phyloP scores from a whole-genome alignment of 2,329 filamentous ascomycete species.

The Colletotrichum sp. region DNA sequence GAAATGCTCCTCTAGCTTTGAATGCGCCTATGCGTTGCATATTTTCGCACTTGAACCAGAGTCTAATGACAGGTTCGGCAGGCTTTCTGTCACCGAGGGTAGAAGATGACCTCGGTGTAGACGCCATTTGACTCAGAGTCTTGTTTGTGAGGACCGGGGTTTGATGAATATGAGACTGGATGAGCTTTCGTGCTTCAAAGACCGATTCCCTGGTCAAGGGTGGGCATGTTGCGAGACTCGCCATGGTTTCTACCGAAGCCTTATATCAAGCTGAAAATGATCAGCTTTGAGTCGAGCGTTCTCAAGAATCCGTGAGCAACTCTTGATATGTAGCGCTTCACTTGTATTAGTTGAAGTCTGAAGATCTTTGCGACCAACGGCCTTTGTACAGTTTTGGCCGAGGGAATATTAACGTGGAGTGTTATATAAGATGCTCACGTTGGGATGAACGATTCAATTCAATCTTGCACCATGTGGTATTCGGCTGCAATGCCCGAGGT shows the following conservation, averaged over 20 bases:
- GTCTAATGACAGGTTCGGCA: constrained; percentile 68
- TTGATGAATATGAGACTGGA: constrained; percentile 77
- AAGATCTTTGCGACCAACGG: background rate
- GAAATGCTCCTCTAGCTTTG: constrained; percentile 89
- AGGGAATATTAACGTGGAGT: background rate
- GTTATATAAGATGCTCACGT: background rate
- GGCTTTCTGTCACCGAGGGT: constrained; percentile 57
- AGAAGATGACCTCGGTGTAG: constrained; percentile 65
- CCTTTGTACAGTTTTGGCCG: background rate
- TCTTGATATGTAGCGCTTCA: background rate
- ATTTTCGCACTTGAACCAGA: constrained; percentile 98
- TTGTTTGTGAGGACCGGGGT: constrained; percentile 84
- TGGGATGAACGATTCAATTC: background rate
- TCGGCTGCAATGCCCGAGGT: background rate
- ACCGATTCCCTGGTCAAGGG: constrained; percentile 79
- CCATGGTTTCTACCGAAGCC: constrained; percentile 48
- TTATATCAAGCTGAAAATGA: background rate
- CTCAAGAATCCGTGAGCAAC: background rate
- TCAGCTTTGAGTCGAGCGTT: background rate
- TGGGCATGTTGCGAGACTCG: constrained; percentile 56
- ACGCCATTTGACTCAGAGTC: constrained; percentile 77
- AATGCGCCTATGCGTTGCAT: constrained; percentile 90
- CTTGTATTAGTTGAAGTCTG: background rate
- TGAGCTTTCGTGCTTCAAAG: constrained; percentile 71
- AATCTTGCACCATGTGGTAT: background rate